Conservation (phyloP, 2,329 filamentous ascomycete genomes). For the Myriosclerotinia duriaeana region DNA sequence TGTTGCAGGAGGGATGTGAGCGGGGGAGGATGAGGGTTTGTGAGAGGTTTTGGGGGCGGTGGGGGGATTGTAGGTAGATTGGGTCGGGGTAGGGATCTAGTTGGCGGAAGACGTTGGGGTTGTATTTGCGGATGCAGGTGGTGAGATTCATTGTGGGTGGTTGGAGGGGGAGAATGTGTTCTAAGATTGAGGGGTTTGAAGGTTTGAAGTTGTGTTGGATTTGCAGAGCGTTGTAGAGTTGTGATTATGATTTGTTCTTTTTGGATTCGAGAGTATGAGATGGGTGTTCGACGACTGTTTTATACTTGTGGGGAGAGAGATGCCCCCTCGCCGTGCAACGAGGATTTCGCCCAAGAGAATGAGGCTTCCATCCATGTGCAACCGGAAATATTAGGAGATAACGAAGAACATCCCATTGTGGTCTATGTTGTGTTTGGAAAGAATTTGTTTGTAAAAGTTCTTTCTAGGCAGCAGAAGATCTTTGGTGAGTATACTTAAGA, state of each 20-base stretch:
- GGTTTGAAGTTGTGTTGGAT: background rate
- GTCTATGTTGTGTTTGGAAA: background rate
- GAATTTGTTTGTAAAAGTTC: too few species aligned
- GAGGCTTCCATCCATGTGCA: conserved; percentile 18
- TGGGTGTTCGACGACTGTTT: conserved; percentile 10
- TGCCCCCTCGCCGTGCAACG: background rate
- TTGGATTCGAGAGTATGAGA: background rate
- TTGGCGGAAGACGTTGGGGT: conserved; percentile 19
- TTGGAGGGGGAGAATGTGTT: background rate
- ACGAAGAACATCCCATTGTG: background rate
- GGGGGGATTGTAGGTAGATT: conserved; percentile 11
- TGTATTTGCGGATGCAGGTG: conserved; percentile 13
- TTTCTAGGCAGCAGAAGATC: background rate
- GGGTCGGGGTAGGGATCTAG: background rate
- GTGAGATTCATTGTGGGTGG: conserved; percentile 14
- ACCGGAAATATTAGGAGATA: conserved; percentile 19
- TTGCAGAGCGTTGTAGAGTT: background rate
- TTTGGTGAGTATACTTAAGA: background rate
- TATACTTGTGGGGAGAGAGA: conserved; percentile 5
- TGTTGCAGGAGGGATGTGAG: conserved; percentile 1
- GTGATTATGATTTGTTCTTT: background rate
- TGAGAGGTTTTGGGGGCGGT: conserved; percentile 2
- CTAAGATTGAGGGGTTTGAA: background rate
- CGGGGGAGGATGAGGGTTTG: conserved; percentile 3
- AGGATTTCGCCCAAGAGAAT: background rate